Conservation (phyloP, 108 stramenopile species). For the Chaetoceros tenuissimus region DNA sequence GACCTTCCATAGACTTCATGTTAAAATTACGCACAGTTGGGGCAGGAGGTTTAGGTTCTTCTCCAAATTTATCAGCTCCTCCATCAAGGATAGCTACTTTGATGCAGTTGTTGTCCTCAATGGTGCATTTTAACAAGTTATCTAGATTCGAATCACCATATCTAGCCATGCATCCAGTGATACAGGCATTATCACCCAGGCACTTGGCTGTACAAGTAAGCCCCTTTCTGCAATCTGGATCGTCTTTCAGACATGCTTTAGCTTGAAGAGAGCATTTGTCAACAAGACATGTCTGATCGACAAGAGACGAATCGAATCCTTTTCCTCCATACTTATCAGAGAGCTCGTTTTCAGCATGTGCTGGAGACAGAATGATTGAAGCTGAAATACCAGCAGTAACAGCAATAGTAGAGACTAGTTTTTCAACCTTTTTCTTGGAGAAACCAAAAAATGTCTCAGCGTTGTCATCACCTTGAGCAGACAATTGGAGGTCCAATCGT, state of each 20-base stretch:
- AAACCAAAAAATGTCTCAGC: neutral
- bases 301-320: conserved; percentile 73
- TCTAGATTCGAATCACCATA: conserved; percentile 90
- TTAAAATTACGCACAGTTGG: conserved; percentile 81
- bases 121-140: conserved; percentile 89
- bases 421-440: neutral
- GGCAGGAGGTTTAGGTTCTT: conserved; percentile 72
- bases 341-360: conserved; percentile 80
- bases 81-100: conserved; percentile 91
- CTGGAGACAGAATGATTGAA: conserved; percentile 25
- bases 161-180: conserved; percentile 94
- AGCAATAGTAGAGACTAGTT: neutral
- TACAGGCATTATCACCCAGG: conserved; percentile 86
- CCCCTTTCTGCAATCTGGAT: conserved; percentile 84
- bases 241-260: conserved; percentile 79
- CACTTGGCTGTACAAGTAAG: conserved; percentile 91
- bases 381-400: conserved; percentile 15
- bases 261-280: conserved; percentile 76
- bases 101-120: conserved; percentile 95
- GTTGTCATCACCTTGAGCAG: neutral
- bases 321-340: conserved; percentile 79
- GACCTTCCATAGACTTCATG: conserved; percentile 70
- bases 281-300: conserved; percentile 81
- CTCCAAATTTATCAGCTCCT: conserved; percentile 66
- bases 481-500: neutral